Evolutionary conservation across 108 stramenopile genomes (phyloP).

Genomic region (Nannochloropsis oceanica): DNA sequence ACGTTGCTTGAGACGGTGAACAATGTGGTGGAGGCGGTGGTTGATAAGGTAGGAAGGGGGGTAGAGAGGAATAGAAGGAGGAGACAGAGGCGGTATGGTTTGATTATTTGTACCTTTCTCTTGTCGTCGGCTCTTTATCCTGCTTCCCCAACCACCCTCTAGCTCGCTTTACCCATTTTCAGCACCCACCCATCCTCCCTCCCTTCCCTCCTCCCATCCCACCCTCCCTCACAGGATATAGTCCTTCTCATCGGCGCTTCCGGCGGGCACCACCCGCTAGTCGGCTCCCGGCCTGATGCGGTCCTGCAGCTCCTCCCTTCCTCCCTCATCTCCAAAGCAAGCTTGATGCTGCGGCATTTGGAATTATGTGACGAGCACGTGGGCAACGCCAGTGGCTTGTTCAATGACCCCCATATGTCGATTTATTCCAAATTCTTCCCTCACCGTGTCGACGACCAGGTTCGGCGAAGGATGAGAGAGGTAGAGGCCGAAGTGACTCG

Average conservation of each 20-base stretch:
- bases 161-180: no score
- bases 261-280: not conserved
- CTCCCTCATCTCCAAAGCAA: not conserved
- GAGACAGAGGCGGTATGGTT: no score
- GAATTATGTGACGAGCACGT: not conserved
- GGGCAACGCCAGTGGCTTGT: not conserved
- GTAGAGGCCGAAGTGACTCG: not conserved
- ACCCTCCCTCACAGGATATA: not conserved
- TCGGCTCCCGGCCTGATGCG: not conserved
- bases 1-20: not conserved
- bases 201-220: not conserved
- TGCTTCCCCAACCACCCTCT: no score
- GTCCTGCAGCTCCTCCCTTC: not conserved
- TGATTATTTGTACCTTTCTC: no score
- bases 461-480: not conserved
- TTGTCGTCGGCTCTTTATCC: no score
- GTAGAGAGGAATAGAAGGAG: no score
- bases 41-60: not conserved
- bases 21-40: not conserved
- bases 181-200: no score
- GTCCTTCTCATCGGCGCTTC: not conserved
- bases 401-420: not conserved
- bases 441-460: not conserved
- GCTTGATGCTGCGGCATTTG: not conserved
- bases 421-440: not conserved